phyloP scores from a whole-genome alignment of 352 stramenopile species.

The Pythium rishiriense region DNA sequence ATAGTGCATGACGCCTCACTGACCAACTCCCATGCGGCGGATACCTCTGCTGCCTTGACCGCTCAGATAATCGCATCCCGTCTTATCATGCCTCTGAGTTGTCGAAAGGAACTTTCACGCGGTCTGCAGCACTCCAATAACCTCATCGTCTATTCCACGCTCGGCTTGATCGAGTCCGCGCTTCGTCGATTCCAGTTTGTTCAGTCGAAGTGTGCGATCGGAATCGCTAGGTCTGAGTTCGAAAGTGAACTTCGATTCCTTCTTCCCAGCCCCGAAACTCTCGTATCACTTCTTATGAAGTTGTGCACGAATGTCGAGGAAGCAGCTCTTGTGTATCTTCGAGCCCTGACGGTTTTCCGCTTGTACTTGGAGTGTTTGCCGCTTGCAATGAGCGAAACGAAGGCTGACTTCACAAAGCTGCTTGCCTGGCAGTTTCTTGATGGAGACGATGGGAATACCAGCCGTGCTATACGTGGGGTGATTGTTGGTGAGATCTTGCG shows the following conservation, averaged over 20 bases:
- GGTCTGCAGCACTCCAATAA: conserved; percentile 75
- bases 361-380: conserved; percentile 77
- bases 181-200: conserved; percentile 59
- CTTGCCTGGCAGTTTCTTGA: conserved; percentile 59
- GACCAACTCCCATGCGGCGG: background rate
- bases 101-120: conserved; percentile 79
- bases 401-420: conserved; percentile 86
- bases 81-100: conserved; percentile 67
- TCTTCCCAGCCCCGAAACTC: conserved; percentile 71
- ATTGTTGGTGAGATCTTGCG: conserved; percentile 74
- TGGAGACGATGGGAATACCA: conserved; percentile 12
- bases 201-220: conserved; percentile 19
- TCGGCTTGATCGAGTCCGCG: conserved; percentile 65
- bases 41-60: conserved; percentile 23
- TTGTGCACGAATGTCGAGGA: conserved; percentile 47
- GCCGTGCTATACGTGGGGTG: conserved; percentile 40
- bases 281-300: conserved; percentile 80
- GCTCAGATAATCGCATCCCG: conserved; percentile 51
- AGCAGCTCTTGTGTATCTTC: conserved; percentile 66
- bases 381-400: conserved; percentile 74
- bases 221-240: conserved; percentile 35
- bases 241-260: conserved; percentile 69
- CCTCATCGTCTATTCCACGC: conserved; percentile 71
- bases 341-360: conserved; percentile 70
- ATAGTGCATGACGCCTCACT: conserved; percentile 28